Evolutionary conservation across 2,329 filamentous ascomycete species (phyloP), one percentile per base, ranked within the genome.

Genomic region (Aspergillus udagawae): DNA sequence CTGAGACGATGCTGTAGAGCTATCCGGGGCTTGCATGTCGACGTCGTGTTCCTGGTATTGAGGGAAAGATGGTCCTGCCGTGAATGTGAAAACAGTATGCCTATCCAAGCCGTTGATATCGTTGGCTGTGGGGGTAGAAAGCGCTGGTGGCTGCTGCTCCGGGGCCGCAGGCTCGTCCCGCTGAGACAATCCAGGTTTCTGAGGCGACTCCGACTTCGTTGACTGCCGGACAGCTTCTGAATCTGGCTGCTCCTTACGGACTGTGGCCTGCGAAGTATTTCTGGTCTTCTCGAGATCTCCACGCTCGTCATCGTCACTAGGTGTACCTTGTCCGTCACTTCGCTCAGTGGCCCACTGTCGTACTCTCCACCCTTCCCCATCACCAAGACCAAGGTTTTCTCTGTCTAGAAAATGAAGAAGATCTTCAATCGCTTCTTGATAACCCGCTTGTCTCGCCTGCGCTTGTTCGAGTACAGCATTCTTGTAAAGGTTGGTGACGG

Each of bases 401-500:
- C 85, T 88, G 71, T 97, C 92, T 54, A 97, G 78, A 65, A 96
- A 95, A 17, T 82, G 76, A n/a, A 97, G 78, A 4, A 99, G 79
- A 64, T 97, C 93, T 62, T 97, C 91, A 41, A 99, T 79, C 41
- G 92, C 95, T 70, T 97, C 92, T 73, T 97, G 92, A 67, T 97
- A 97, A 27, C 94, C 94, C 42, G 92, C 88, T 52, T 84, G 78
- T 51, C 90, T 86, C 49, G 91, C 86, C 67, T 87, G 87, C 51
- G 87, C 82, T 71, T 94, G 87, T 51, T 90, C 89, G 32, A 86
- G 82, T 12, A 90, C 88, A 3, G 93, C 93, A 42, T 88, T 92
- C 76, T 96, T 97, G 79, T 97, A 97, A 14, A 99, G 86, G 69
- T 95, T 96, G 50, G 94, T 97, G 55, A 97, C 92, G 5, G 92